Evolutionary conservation across 176 grass and related monocot genomes (phyloP).

Genomic region (Coix lacrymajobi): DNA sequence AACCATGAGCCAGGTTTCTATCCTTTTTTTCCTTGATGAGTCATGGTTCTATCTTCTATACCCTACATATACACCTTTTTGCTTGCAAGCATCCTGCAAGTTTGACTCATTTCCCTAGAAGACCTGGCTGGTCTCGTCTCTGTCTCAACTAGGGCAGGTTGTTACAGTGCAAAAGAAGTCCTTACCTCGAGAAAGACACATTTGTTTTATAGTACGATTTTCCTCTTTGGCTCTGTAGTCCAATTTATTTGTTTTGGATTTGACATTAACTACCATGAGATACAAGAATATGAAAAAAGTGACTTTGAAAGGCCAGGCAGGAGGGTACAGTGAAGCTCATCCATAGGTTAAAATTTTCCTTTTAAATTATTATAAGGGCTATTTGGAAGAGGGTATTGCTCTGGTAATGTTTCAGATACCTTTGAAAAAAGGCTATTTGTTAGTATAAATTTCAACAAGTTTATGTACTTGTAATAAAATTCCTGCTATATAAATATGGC

Average conservation of each 20-base stretch:
- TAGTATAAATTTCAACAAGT: neutral
- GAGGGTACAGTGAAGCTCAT: neutral
- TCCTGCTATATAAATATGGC: neutral
- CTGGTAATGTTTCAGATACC: neutral
- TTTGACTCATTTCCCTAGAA: neutral
- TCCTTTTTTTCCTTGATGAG: neutral
- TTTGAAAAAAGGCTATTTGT: neutral
- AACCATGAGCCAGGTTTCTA: neutral
- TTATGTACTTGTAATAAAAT: neutral
- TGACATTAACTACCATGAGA: neutral
- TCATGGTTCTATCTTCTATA: neutral
- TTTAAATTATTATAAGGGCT: neutral
- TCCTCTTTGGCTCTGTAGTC: neutral
- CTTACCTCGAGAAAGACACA: neutral
- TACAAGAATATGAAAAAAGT: neutral
- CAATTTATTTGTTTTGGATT: neutral
- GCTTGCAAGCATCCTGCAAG: neutral
- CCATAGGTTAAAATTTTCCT: neutral
- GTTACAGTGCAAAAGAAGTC: neutral
- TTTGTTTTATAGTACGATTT: neutral
- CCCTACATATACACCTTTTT: neutral
- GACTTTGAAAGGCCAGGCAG: neutral
- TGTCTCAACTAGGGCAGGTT: neutral
- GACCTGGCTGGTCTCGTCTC: neutral
- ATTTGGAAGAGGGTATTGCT: neutral